Conservation (phyloP, 192 early-diverging fungal species). For the Nowakowskiella sp. region DNA sequence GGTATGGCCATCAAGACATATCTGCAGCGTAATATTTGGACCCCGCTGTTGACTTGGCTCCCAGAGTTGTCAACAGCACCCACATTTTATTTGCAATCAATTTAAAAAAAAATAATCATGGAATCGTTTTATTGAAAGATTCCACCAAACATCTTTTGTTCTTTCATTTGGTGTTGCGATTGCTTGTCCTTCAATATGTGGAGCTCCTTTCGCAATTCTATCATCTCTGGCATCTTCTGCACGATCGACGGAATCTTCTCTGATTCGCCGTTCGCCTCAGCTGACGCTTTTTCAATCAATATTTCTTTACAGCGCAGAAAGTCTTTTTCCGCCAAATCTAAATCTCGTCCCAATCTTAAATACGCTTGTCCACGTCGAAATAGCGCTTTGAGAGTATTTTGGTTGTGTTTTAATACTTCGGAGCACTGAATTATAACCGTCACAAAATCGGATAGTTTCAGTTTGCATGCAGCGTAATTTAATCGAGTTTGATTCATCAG, state of each 20-base stretch:
- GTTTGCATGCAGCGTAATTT: slow-evolving; percentile 46
- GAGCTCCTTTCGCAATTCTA: slow-evolving; percentile 29
- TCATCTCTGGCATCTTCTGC: slow-evolving; percentile 22
- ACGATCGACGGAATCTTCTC: no score
- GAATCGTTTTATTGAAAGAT: neutral
- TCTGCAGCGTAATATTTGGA: no score
- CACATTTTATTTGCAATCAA: neutral
- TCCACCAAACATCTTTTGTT: slow-evolving; percentile 36
- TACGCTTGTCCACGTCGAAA: slow-evolving; percentile 45
- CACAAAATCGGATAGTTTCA: slow-evolving; percentile 37
- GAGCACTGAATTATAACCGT: slow-evolving; percentile 37
- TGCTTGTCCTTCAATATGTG: slow-evolving; percentile 27
- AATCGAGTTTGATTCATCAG: slow-evolving; percentile 28
- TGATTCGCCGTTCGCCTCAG: no score
- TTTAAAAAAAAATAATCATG: neutral
- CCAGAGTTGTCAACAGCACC: no score
- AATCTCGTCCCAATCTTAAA: slow-evolving; percentile 37
- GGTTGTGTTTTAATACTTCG: slow-evolving; percentile 36
- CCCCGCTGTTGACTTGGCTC: no score
- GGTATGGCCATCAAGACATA: no score
- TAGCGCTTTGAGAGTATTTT: slow-evolving; percentile 37
- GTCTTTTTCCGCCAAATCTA: slow-evolving; percentile 44
- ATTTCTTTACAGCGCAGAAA: slow-evolving; percentile 17
- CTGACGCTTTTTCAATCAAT: slow-evolving; percentile 8
- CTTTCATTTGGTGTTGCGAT: slow-evolving; percentile 24